These are phyloP conservation scores for Pogostemon cablin DNA, from an alignment of 257 asterid genomes.

Conservation along the genomic window DNA sequence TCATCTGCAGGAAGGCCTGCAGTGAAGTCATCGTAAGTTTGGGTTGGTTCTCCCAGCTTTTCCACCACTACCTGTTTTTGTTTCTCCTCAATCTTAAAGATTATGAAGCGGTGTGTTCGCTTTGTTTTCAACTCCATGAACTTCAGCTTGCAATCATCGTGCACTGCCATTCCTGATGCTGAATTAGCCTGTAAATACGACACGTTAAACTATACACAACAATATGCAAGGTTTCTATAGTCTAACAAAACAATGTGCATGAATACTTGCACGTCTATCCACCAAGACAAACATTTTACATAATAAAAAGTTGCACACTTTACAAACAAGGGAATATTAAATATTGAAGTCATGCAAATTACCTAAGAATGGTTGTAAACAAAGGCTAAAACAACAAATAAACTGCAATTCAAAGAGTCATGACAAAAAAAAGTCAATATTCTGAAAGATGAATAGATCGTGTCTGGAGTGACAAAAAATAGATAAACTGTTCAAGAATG, in stretches of 20 bases:
- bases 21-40: slow-evolving; percentile 43
- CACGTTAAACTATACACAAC: no score
- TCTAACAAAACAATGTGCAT: no score
- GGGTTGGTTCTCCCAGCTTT: slow-evolving; percentile 39
- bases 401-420: no score
- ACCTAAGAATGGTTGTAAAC: no score
- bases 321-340: no score
- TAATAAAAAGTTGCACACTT: no score
- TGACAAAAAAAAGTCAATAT: no score
- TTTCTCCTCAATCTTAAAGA: slow-evolving; percentile 49
- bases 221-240: no score
- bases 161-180: slow-evolving; percentile 51
- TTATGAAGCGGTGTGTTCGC: slow-evolving; percentile 46
- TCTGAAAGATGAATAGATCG: neutral
- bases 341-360: neutral
- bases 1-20: slow-evolving; percentile 42
- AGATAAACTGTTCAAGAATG: neutral
- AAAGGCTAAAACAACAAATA: no score
- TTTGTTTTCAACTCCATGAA: slow-evolving; percentile 46
- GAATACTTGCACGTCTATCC: no score
- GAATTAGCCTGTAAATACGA: slow-evolving; percentile 40
- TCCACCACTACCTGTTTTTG: slow-evolving; percentile 46
- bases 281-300: neutral
- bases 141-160: slow-evolving; percentile 49
- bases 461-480: neutral